These are phyloP conservation scores for Pseudocercospora vitis DNA, from an alignment of 2,329 filamentous ascomycete genomes.

Conservation along the genomic window DNA sequence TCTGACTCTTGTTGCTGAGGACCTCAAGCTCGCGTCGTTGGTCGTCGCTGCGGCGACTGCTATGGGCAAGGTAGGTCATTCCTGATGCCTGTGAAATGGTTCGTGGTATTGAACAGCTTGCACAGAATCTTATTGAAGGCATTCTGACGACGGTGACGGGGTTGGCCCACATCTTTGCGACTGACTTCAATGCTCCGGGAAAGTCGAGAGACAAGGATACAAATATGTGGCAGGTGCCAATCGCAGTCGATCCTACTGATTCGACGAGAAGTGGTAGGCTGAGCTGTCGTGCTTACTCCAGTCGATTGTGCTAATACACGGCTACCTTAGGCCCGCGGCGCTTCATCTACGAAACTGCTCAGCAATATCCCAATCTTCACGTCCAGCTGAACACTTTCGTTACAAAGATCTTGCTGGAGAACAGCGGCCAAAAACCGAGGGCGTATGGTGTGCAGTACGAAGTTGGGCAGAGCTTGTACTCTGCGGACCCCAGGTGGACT, in stretches of 20 bases:
- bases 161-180: conserved; percentile 24
- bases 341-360: background rate
- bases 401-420: conserved; percentile 65
- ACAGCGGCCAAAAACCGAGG: conserved; percentile 49
- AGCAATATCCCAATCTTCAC: conserved; percentile 1
- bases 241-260: conserved; percentile 34
- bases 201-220: conserved; percentile 48
- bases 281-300: background rate
- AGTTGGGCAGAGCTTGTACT: conserved; percentile 43
- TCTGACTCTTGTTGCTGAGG: conserved; percentile 52
- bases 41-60: conserved; percentile 55
- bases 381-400: conserved; percentile 62
- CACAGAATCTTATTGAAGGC: conserved; percentile 30
- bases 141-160: conserved; percentile 30
- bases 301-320: background rate
- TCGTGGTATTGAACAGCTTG: conserved; percentile 43
- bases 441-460: conserved; percentile 47
- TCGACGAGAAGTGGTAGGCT: conserved; percentile 19
- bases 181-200: conserved; percentile 47
- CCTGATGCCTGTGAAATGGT: background rate
- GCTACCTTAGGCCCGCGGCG: background rate
- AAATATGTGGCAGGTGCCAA: conserved; percentile 59
- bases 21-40: conserved; percentile 56
- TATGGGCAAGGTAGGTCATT: conserved; percentile 48
- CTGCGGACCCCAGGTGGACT: conserved; percentile 39